A percentile compares a stretch with the other conserved stretches of the same genome.
Evolutionary conservation across 1,284 basidiomycete genomes (phyloP).

Genomic region (Puccinia novopanici): DNA sequence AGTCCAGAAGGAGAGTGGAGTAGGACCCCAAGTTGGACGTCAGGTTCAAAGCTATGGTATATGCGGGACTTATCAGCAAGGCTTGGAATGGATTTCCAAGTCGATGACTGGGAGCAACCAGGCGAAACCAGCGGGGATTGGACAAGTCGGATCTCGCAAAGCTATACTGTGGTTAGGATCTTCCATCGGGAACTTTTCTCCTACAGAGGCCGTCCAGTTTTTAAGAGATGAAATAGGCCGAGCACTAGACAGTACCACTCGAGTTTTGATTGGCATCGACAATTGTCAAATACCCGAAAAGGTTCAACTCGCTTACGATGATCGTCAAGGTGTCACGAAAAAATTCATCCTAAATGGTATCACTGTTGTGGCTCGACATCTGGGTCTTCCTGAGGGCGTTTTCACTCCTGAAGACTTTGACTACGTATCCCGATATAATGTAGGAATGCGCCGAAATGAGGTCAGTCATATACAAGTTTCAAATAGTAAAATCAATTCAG

Average conservation of each 20-base stretch:
- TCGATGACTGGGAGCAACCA: constrained; percentile 54
- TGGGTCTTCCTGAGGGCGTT: constrained; percentile 59
- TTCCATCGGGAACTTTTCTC: constrained; percentile 87
- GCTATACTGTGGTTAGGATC: constrained; percentile 93
- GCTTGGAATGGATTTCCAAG: constrained; percentile 64
- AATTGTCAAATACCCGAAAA: constrained; percentile 70
- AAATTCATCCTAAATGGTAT: constrained; percentile 91
- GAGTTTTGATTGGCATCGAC: constrained; percentile 75
- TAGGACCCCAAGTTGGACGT: constrained; percentile 49
- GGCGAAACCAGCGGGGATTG: background rate
- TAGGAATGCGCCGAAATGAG: constrained; percentile 61
- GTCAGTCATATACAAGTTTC: constrained; percentile 62
- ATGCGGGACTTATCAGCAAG: constrained; percentile 85
- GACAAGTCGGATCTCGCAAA: constrained; percentile 53
- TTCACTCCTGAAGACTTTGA: constrained; percentile 75
- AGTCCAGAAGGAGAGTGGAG: constrained; percentile 37
- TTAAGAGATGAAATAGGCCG: constrained; percentile 70
- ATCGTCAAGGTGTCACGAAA: constrained; percentile 68
- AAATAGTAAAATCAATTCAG: background rate
- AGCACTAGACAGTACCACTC: constrained; percentile 66
- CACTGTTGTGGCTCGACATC: constrained; percentile 62
- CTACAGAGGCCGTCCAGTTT: constrained; percentile 73
- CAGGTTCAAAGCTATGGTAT: constrained; percentile 65
- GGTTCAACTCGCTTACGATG: constrained; percentile 69
- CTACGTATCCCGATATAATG: constrained; percentile 79